These are phyloP conservation scores for Pseudozyma sp. DNA, from an alignment of 1,284 basidiomycete species.

Conservation along the genomic window DNA sequence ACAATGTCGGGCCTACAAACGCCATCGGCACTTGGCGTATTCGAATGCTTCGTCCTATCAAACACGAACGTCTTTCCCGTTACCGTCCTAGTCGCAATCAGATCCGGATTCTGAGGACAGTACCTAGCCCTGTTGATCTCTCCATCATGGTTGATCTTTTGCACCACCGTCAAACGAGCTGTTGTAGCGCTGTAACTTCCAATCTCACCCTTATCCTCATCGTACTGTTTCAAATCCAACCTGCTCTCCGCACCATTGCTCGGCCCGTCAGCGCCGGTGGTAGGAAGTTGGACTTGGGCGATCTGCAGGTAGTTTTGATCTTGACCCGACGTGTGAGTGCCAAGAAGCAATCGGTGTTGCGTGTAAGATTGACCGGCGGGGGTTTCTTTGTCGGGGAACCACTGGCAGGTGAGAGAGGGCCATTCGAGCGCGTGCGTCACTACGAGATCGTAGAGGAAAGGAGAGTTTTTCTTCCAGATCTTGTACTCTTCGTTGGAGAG, in stretches of 20 bases:
- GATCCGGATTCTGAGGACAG: slow-evolving; percentile 97
- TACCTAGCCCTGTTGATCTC: slow-evolving; percentile 98
- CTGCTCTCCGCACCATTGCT: slow-evolving; percentile 73
- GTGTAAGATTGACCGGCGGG: slow-evolving; percentile 91
- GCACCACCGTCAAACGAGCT: slow-evolving; percentile 87
- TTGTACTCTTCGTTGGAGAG: slow-evolving; percentile 67
- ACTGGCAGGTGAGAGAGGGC: slow-evolving; percentile 97
- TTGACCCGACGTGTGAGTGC: slow-evolving; percentile 96
- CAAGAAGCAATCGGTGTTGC: slow-evolving; percentile 90
- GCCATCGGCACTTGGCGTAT: slow-evolving; percentile 83
- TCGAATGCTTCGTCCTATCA: slow-evolving; percentile 96
- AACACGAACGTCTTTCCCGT: slow-evolving; percentile 92
- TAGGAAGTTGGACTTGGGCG: slow-evolving; percentile 88
- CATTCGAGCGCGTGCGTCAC: slow-evolving; percentile 98
- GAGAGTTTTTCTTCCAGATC: slow-evolving; percentile 70
- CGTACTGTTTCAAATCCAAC: slow-evolving; percentile 83
- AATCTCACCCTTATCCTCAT: slow-evolving; percentile 83
- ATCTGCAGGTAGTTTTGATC: slow-evolving; percentile 96
- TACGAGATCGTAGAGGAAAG: slow-evolving; percentile 94
- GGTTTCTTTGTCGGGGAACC: slow-evolving; percentile 93
- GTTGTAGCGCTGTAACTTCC: slow-evolving; percentile 74
- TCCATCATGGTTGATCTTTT: slow-evolving; percentile 94
- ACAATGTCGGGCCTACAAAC: slow-evolving; percentile 90
- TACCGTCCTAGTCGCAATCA: slow-evolving; percentile 94
- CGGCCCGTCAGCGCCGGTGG: slow-evolving; percentile 68